These are phyloP conservation scores for Ustilago esculenta DNA, from an alignment of 1,284 basidiomycete species.

Conservation along the genomic window DNA sequence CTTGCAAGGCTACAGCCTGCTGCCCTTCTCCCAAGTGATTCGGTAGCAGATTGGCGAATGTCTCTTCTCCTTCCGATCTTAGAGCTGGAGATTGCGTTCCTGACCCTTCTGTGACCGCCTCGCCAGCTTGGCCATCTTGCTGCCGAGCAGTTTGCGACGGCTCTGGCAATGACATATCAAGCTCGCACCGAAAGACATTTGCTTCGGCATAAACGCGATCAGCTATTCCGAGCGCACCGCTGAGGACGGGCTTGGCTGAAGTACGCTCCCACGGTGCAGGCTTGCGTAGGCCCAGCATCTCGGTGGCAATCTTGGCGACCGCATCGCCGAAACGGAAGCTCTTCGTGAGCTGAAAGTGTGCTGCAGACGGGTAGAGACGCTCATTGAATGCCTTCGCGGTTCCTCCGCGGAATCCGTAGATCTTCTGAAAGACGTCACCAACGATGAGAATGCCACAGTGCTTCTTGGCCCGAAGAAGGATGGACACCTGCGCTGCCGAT, in stretches of 20 bases:
- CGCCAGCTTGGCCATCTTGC: background rate
- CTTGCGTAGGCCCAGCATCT: slow-evolving; percentile 51
- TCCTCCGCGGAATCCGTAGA: slow-evolving; percentile 63
- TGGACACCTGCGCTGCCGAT: slow-evolving; percentile 57
- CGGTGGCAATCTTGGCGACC: slow-evolving; percentile 52
- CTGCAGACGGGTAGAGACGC: slow-evolving; percentile 49
- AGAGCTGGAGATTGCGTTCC: background rate
- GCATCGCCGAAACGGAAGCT: slow-evolving; percentile 61
- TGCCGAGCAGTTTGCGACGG: slow-evolving; percentile 4
- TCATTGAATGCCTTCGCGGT: slow-evolving; percentile 59
- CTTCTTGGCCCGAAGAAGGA: slow-evolving; percentile 51
- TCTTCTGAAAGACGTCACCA: slow-evolving; percentile 62
- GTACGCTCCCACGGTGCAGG: slow-evolving; percentile 48
- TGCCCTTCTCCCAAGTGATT: slow-evolving; percentile 19
- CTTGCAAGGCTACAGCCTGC: slow-evolving; percentile 28
- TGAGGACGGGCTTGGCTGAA: slow-evolving; percentile 33
- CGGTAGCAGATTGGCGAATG: background rate
- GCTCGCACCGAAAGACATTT: slow-evolving; percentile 16
- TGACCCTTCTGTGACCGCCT: background rate
- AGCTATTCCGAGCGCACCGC: slow-evolving; percentile 29
- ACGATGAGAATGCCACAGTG: slow-evolving; percentile 60
- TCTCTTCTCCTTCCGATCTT: background rate
- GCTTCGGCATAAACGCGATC: slow-evolving; percentile 47
- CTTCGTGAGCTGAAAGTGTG: slow-evolving; percentile 54
- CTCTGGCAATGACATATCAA: slow-evolving; percentile 2